Base-by-base conservation (phyloP, 176 grass and related monocot genomes). In the Alloteropsis semialata region DNA sequence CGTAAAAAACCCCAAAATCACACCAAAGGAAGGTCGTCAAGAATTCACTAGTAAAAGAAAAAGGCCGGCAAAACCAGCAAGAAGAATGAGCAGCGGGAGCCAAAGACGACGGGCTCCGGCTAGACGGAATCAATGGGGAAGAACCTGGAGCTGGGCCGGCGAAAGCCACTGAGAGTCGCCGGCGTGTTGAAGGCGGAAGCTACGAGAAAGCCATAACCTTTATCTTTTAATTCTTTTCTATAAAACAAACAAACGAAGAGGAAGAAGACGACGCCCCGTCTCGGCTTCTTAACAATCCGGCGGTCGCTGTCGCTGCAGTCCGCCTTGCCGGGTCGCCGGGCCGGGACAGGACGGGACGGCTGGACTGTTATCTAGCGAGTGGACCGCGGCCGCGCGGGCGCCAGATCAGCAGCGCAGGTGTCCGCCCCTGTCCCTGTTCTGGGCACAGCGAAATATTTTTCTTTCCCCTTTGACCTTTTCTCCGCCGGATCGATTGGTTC, bases 361-460 rank as follows among this genome's bases (percentile, higher is more conserved):
- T 62, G 12, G 34, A 71, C 42, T 71, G 27, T 29, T 78, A 28
- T 21, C 34, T 75, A 45, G 48, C 60, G 59, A n/a, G n/a, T 63
- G 81, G 30, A 45, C 50, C 10, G n/a, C 32, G 72, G 48, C 13
- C 39, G 0, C 30, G 42, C 22, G 21, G 34, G 57, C 8, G 14
- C 65, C 84, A 71, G 51, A 37, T 60, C 74, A 71, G 19, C 41
- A n/a, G 74, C 16, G 39, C 29, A 78, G 83, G 53, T 78, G 75
- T 69, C 65, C 15, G 16, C 27, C 12, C 37, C 16, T 15, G 3
- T 19, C 0, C 22, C 16, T 15, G 3, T 33, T 45, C 67, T 27
- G 12, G 27, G 39, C 66, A 27, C 18, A 19, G n/a, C 32, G n/a
- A 54, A 3, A 73, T 38, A n/a, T 45, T 2, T 67, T 68, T 62